Base-by-base conservation (phyloP, 2,329 filamentous ascomycete genomes). In the Neofusicoccum umdonicola region DNA sequence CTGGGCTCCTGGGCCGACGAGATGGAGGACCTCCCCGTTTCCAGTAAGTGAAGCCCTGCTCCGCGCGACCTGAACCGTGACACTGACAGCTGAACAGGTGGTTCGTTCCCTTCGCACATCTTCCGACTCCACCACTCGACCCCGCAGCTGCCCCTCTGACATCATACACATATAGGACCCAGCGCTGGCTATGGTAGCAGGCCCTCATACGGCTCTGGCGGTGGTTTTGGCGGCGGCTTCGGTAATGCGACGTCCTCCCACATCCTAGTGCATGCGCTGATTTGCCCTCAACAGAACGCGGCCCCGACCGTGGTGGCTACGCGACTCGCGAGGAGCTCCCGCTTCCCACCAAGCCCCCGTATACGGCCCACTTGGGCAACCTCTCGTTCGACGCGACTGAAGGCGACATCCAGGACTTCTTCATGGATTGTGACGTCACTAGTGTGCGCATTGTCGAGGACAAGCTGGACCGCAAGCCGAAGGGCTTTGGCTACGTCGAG, bases 1-100 rank as follows among this genome's bases (percentile, higher is more conserved):
- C 85, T 89, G 76, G 93, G 94, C 76, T 98, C 95, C 72, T 99
- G 95, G 95, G 95, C 95, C 74, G 96, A 99, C 82, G 95, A 99
- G 79, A 97, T 99, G 83, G 95, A 99, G 81, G 93, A 97, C 75
- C 83, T 85, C 80, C 85, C 86, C 68, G 86, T 91, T 70, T 87
- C 88, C 79, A 83, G 91, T 94, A 85, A 83, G 88, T 74, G 15
- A 15, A 17, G 3, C 4, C 17, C 12, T 9, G 31, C n/a, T 19
- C 37, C 7, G 9, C 42, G 44, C 13, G 11, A 34, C n/a, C 4
- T 7, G 4, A n/a, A 37, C 42, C 2, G 22, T 11, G n/a, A 15
- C 12, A 11, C 62, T 56, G 44, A 66, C 66, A 12, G 34, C 9
- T 22, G 39, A n/a, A 42, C 66, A 48, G 44, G 61, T 39, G 61